These are phyloP conservation scores for Flaveria brownii DNA, from an alignment of 129 eudicot species.

Conservation along the genomic window DNA sequence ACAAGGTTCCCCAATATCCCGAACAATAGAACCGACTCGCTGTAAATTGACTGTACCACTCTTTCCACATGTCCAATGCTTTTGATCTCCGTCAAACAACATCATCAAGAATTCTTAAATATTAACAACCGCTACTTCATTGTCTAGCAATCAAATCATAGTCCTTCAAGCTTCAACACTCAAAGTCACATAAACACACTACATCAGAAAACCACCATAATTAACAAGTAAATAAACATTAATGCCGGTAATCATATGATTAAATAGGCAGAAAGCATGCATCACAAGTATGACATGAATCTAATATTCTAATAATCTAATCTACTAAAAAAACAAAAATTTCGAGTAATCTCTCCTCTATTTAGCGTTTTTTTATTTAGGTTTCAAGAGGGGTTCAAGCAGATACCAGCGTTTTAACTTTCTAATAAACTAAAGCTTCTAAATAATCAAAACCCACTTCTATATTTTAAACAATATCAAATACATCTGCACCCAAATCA, in stretches of 20 bases:
- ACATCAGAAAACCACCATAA: conserved; percentile 15
- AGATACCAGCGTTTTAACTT: background rate
- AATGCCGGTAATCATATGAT: background rate
- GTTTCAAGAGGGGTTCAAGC: background rate
- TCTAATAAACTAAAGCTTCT: background rate
- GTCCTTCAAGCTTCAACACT: conserved; percentile 19
- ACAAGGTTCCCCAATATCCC: conserved; percentile 96
- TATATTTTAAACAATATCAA: background rate
- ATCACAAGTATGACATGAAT: conserved; percentile 6
- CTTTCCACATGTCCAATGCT: conserved; percentile 85
- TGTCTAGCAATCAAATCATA: conserved; percentile 29
- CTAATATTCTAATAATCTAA: conserved; percentile 1
- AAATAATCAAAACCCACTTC: background rate
- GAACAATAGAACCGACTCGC: conserved; percentile 75
- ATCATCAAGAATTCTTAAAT: conserved; percentile 40
- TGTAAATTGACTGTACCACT: conserved; percentile 69
- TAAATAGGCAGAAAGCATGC: background rate
- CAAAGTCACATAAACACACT: conserved; percentile 5
- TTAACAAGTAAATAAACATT: conserved; percentile 3
- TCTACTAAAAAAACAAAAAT: conserved; percentile 7
- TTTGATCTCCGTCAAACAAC: conserved; percentile 70
- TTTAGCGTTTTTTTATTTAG: too few relatives aligned
- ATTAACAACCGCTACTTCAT: conserved; percentile 16
- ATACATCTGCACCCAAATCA: conserved; percentile 15
- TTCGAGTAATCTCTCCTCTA: background rate